These are phyloP conservation scores for Sphaerulina populicola DNA, from an alignment of 2,329 filamentous ascomycete genomes.

Conservation along the genomic window DNA sequence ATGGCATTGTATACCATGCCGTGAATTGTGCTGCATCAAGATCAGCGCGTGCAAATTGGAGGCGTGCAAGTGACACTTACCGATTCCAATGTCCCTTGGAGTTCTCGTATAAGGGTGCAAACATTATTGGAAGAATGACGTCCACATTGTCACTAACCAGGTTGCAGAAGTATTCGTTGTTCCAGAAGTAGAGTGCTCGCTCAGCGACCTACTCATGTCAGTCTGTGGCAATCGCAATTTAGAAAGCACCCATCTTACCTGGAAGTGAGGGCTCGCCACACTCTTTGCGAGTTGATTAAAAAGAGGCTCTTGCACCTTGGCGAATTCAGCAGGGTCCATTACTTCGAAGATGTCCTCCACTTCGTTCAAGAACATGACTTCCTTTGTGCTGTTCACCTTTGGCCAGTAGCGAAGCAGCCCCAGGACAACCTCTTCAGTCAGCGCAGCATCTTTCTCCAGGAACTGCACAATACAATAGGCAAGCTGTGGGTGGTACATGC, in stretches of 20 bases:
- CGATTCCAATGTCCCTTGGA: slow-evolving; percentile 99
- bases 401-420: slow-evolving; percentile 95
- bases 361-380: slow-evolving; percentile 99
- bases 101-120: slow-evolving; percentile 94
- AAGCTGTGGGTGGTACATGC: slow-evolving; percentile 98
- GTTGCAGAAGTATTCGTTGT: slow-evolving; percentile 99
- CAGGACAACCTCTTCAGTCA: slow-evolving; percentile 96
- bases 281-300: slow-evolving; percentile 98
- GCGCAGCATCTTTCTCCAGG: slow-evolving; percentile 88
- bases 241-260: slow-evolving; percentile 42
- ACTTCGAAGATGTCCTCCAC: slow-evolving; percentile 99
- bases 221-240: neutral
- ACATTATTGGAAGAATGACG: slow-evolving; percentile 98
- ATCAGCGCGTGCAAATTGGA: slow-evolving; percentile 1
- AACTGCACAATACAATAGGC: slow-evolving; percentile 99
- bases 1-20: slow-evolving; percentile 99
- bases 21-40: slow-evolving; percentile 71
- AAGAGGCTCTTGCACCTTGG: slow-evolving; percentile 93
- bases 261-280: slow-evolving; percentile 95
- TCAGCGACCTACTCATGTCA: slow-evolving; percentile 62
- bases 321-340: slow-evolving; percentile 97
- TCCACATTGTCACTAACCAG: slow-evolving; percentile 98
- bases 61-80: slow-evolving; percentile 44
- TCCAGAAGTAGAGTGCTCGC: slow-evolving; percentile 97
- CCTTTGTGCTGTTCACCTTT: slow-evolving; percentile 98